Evolutionary conservation across 345 rosid genomes (phyloP), one percentile per base, ranked within the genome.

Genomic region (Theobroma cacao): DNA sequence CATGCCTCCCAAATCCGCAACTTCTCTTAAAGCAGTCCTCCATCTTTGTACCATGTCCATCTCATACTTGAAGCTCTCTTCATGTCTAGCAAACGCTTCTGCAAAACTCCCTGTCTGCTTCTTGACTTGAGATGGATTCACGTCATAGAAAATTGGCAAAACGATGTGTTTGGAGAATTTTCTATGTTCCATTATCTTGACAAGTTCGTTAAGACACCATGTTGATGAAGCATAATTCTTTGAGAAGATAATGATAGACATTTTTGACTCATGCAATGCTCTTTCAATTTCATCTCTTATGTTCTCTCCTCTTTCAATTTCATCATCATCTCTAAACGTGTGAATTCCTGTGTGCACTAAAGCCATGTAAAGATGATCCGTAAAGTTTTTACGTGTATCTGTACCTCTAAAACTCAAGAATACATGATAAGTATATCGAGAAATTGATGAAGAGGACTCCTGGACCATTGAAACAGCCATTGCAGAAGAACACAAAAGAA

Each of bases 101-200:
- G 10, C 28, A 8, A 20, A 55, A 55, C 60, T 55, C 9, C 81
- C 77, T 5, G 5, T 53, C 22, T 80, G 86, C 1, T 36, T 28
- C 33, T 74, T 55, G 1, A 80, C 74, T 53, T 75, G 10, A 1
- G 74, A 3, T 7, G 86, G 83, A 13, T 86, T 82, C 2, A 86
- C 86, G 4, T 78, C 81, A 2, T 70, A 82, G 84, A 86, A 86
- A 17, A 86, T 67, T 1, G 87, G 87, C 1, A 86, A 53, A 26
- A 84, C 17, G 1, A 24, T 47, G 14, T 66, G 60, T 0, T 24
- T 56, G 11, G 48, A 64, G 24, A 45, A 58, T 55, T 65, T 31
- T 8, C 11, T 61, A 17, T 77, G 78, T 12, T 78, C 75, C 1
- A 80, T 77, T 24, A 86, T 86, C 3, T 75, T 80, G 15, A 33